Base-by-base conservation (phyloP, 164 flowering plant genomes). In the Pachysandra terminalis region DNA sequence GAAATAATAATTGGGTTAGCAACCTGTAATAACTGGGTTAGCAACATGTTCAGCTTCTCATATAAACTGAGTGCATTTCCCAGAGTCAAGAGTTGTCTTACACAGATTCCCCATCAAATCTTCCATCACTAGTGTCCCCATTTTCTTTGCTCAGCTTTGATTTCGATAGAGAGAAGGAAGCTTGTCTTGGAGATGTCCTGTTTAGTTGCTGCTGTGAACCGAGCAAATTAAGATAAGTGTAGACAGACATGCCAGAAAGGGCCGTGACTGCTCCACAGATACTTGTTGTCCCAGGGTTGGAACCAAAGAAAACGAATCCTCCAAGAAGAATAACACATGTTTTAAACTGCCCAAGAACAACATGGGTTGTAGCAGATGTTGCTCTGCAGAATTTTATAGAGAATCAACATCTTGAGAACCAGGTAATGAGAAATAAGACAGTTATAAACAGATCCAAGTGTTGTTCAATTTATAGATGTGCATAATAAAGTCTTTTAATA, bases 261-360 rank as follows among this genome's bases (percentile, higher is more conserved):
- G 98, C 98, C 24, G 84, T 81, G 55, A 84, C 67, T 3, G 96
- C 98, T 28, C 98, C 98, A 41, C 81, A 80, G 3, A 94, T 78
- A 73, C 98, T 94, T 23, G 73, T 81, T 51, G 28, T 28, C 21
- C 98, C 98, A 12, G 96, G 97, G 75, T 91, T 87, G 9, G 98
- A 86, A 74, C 85, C 80, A 62, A 94, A 91, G 51, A 94, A 58
- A 71, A 91, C 71, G 62, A 75, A 90, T 14, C 91, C 95, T 63
- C 98, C 97, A 2, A 93, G 86, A 74, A 90, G 90, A 57, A 91
- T 83, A 19, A 88, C 89, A 73, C 98, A 93, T n/a, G 98, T 93
- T 73, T 93, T 93, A 81, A 93, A 93, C 80, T 93, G 98, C 55
- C 98, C 98, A 8, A 93, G 93, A 65, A 93, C 88, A 24, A 88